Base-by-base conservation (phyloP, 2,329 filamentous ascomycete species). In the Penicillium freii region DNA sequence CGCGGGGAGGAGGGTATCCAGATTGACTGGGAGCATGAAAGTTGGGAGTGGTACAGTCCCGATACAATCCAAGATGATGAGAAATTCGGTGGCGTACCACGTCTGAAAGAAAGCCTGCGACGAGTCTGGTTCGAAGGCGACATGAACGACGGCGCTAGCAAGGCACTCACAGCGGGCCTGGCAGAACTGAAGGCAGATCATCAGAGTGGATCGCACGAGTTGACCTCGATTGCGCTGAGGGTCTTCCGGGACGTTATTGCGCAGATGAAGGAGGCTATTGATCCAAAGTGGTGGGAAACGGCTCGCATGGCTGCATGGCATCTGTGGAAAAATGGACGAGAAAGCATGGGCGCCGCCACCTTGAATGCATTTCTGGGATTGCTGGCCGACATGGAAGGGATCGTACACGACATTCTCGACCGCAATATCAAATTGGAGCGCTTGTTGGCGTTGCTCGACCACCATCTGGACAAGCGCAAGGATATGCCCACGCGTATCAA, bases 331-430 rank as follows among this genome's bases (percentile, higher is more conserved):
- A 85, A 86, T 53, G 84, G 85, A 0, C 80, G 85, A n/a, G 84
- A 86, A 60, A 86, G 82, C 67, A 89, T 89, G 85, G 81, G 81
- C 1, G 82, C 85, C 0, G 81, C 85, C 1, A 84, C 87, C 29
- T 75, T 84, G 39, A 72, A 69, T 54, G 65, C 68, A 19, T 52
- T 73, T 27, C 47, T 72, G 3, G 46, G 52, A 3, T 59, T 70
- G 1, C 53, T 75, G 13, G 56, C 63, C 39, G 64, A 65, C 39
- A 61, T 70, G 33, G 54, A 68, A 45, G 25, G 71, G 62, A 44
- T 64, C 73, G 10, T 48, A 42, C 69, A 46, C 4, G 50, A 66
- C n/a, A 54, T 56, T n/a, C 56, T 54, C 11, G 40, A 61, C 2
- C 23, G 63, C 2, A 56, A 66, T 6, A 31, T 51, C 17, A 63